Conservation (phyloP, 306 rosid species). For the Quercus dentata region DNA sequence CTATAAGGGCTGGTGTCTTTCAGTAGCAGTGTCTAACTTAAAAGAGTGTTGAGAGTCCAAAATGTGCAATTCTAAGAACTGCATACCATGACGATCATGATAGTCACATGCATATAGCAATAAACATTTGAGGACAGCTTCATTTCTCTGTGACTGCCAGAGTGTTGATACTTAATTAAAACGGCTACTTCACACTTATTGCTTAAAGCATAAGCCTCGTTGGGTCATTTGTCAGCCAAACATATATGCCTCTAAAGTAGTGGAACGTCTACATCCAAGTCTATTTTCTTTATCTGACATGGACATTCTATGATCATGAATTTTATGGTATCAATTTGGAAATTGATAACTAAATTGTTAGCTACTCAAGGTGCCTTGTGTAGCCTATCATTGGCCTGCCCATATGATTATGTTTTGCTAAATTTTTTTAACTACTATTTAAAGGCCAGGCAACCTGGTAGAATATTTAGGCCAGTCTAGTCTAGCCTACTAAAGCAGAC, state of each 20-base stretch:
- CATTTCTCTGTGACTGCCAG: slow-evolving; percentile 42
- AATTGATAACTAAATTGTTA: slow-evolving; percentile 37
- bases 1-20: slow-evolving; percentile 12
- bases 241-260: slow-evolving; percentile 21
- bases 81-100: slow-evolving; percentile 56
- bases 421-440: slow-evolving; percentile 10
- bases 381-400: slow-evolving; percentile 38
- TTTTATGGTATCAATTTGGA: slow-evolving; percentile 21
- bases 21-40: slow-evolving; percentile 21
- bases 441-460: not conserved
- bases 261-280: slow-evolving; percentile 13
- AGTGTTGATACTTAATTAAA: slow-evolving; percentile 41
- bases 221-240: slow-evolving; percentile 46
- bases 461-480: not conserved
- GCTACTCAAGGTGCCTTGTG: slow-evolving; percentile 31
- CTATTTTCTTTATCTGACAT: slow-evolving; percentile 13
- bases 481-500: slow-evolving; percentile 5
- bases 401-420: slow-evolving; percentile 38
- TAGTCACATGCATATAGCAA: slow-evolving; percentile 44
- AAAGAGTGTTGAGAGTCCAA: slow-evolving; percentile 11
- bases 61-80: slow-evolving; percentile 23
- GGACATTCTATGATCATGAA: slow-evolving; percentile 21
- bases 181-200: slow-evolving; percentile 23
- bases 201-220: slow-evolving; percentile 43
- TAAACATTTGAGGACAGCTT: slow-evolving; percentile 38